Conservation (phyloP, 495 filamentous ascomycete species). For the Monascus purpureus region DNA sequence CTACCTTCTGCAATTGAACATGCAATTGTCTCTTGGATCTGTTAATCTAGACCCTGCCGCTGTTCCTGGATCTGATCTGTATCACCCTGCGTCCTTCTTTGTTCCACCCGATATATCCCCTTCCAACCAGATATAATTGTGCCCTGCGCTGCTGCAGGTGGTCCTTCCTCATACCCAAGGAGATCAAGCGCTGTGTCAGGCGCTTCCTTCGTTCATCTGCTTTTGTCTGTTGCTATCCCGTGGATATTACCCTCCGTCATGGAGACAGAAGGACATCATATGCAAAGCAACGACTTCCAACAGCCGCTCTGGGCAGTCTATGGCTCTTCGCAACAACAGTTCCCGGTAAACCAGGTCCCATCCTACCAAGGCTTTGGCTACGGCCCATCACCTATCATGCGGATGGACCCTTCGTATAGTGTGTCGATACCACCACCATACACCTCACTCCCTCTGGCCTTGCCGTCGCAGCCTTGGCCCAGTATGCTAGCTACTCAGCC, state of each 20-base stretch:
- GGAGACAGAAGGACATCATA: conserved; percentile 36
- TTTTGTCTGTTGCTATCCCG: conserved; percentile 1
- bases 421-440: conserved; percentile 35
- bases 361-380: conserved; percentile 31
- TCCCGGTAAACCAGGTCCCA: conserved; percentile 20
- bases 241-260: conserved; percentile 17
- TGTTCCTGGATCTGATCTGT: too few species aligned
- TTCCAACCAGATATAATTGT: too few species aligned
- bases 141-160: too few species aligned
- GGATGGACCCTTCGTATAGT: conserved; percentile 25
- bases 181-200: too few species aligned
- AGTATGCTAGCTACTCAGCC: conserved; percentile 44
- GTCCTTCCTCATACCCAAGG: too few species aligned
- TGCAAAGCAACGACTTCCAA: conserved; percentile 31
- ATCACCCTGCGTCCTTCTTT: too few species aligned
- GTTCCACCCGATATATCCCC: too few species aligned
- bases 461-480: conserved; percentile 57
- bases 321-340: conserved; percentile 27
- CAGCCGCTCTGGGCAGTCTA: conserved; percentile 41
- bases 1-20: too few species aligned
- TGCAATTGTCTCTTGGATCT: too few species aligned
- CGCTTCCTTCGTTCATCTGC: too few species aligned
- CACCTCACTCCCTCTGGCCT: conserved; percentile 43
- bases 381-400: conserved; percentile 19
- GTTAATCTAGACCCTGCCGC: too few species aligned